Percentiles rank a stretch among this genome's conserved stretches.
Evolutionary conservation across 352 stramenopile species (phyloP).

Genomic region (Phytophthora pistaciae): DNA sequence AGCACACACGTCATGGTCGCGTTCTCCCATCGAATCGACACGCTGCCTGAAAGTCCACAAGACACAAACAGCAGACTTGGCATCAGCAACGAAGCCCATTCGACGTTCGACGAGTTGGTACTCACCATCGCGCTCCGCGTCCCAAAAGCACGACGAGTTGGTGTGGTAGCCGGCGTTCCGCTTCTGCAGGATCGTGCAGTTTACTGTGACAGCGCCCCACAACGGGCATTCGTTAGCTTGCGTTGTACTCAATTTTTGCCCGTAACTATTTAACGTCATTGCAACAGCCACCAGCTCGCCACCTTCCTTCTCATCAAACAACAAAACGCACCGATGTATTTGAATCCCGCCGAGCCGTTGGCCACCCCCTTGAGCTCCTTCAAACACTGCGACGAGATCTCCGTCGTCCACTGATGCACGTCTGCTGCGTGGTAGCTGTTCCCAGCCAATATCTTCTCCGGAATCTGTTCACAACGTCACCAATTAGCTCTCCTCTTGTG

Average conservation of each 20-base stretch:
- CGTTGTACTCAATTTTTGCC: conserved; percentile 35
- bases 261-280: conserved; percentile 51
- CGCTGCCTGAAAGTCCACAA: conserved; percentile 54
- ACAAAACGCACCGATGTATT: conserved; percentile 78
- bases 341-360: conserved; percentile 88
- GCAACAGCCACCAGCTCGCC: conserved; percentile 1
- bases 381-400: conserved; percentile 83
- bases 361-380: conserved; percentile 88
- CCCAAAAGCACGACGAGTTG: conserved; percentile 90
- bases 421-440: conserved; percentile 85
- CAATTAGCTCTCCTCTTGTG: neutral
- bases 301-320: neutral
- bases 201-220: conserved; percentile 55
- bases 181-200: conserved; percentile 92
- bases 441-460: conserved; percentile 69
- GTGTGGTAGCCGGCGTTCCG: conserved; percentile 88
- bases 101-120: conserved; percentile 7
- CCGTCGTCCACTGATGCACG: conserved; percentile 80
- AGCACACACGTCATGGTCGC: conserved; percentile 77
- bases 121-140: conserved; percentile 84
- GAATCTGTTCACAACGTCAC: conserved; percentile 52
- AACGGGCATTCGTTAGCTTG: conserved; percentile 33
- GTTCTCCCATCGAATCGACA: conserved; percentile 82
- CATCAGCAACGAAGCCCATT: conserved; percentile 4
- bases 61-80: conserved; percentile 3